phyloP scores from a whole-genome alignment of 768 basidiomycete species.

The Saitozyma sp. region DNA sequence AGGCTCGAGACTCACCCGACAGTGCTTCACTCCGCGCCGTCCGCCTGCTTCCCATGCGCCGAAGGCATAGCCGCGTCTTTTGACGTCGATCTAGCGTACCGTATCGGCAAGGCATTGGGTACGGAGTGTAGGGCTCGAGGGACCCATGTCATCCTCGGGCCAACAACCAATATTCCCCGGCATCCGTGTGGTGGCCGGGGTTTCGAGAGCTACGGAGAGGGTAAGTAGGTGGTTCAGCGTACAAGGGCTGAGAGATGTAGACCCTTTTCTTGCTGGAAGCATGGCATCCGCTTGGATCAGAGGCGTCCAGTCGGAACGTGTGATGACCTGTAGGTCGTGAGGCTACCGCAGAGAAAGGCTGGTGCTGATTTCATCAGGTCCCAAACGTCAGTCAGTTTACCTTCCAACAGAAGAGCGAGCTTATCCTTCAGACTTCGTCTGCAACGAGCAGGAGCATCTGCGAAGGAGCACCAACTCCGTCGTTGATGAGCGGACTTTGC shows the following conservation, averaged over 20 bases:
- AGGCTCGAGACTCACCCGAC: too few relatives aligned
- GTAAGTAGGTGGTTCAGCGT: conserved; percentile 10
- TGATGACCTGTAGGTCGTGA: conserved; percentile 60
- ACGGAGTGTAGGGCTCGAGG: conserved; percentile 62
- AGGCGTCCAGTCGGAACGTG: conserved; percentile 72
- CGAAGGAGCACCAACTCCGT: conserved; percentile 61
- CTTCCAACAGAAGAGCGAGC: not conserved
- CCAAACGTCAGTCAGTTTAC: conserved; percentile 27
- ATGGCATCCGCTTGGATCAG: conserved; percentile 72
- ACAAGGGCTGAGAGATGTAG: conserved; percentile 41
- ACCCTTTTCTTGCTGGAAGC: conserved; percentile 70
- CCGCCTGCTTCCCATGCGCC: conserved; percentile 63
- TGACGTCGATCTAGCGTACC: conserved; percentile 58
- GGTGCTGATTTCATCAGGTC: conserved; percentile 17
- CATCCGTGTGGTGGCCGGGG: conserved; percentile 55
- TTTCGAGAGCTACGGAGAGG: conserved; percentile 37
- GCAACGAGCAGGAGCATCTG: conserved; percentile 81
- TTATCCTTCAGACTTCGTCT: conserved; percentile 71
- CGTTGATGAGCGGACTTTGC: conserved; percentile 59
- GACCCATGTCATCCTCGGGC: conserved; percentile 61
- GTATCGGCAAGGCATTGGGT: conserved; percentile 60
- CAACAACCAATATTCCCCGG: conserved; percentile 81
- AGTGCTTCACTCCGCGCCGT: conserved; percentile 62
- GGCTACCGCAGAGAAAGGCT: not conserved
- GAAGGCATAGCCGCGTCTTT: conserved; percentile 63